A percentile compares a stretch with the other conserved stretches of the same genome.
phyloP scores from a whole-genome alignment of 2,329 filamentous ascomycete species.

The Sclerotinia subarctica region DNA sequence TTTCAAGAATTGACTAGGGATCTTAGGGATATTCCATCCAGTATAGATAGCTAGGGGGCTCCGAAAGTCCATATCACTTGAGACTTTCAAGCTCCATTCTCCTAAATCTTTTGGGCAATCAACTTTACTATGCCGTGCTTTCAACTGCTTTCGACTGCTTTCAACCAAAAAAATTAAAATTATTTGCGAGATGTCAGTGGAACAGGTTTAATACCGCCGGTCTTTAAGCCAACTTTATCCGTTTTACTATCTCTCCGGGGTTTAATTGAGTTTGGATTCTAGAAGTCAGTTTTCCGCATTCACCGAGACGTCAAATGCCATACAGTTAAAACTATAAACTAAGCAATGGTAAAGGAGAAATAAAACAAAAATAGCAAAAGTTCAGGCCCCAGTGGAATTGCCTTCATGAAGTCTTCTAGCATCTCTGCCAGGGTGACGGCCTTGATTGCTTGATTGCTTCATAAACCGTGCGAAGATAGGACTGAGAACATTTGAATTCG shows the following conservation, averaged over 20 bases:
- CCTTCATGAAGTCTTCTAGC: neutral
- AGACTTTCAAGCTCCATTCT: neutral
- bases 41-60: neutral
- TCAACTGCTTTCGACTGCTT: no score
- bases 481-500: neutral
- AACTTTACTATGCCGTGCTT: neutral
- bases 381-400: neutral
- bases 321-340: neutral
- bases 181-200: neutral
- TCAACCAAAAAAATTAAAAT: neutral
- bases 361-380: neutral
- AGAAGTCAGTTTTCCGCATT: neutral
- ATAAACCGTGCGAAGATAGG: neutral
- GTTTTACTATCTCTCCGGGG: neutral
- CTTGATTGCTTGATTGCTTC: neutral
- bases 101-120: no score
- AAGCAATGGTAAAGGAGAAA: neutral
- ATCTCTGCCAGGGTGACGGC: no score
- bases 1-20: neutral
- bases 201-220: neutral
- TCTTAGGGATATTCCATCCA: neutral
- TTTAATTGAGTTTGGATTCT: neutral
- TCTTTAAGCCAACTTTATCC: neutral
- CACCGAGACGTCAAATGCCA: neutral
- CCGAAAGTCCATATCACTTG: neutral